phyloP scores from a whole-genome alignment of 176 grass and related monocot species.

The Poa annua region DNA sequence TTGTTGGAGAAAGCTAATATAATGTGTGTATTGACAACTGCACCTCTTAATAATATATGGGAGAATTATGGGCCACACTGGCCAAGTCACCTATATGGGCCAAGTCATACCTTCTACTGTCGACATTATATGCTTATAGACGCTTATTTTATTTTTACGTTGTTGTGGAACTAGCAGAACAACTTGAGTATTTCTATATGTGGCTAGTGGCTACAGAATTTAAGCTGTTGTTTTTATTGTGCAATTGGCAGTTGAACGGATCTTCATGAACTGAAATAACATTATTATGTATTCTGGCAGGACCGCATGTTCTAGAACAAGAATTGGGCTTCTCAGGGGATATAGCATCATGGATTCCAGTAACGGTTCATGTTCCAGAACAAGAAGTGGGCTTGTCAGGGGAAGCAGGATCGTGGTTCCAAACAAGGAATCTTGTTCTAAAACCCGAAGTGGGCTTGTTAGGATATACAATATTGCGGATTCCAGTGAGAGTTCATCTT shows the following conservation, averaged over 20 bases:
- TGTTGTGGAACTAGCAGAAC: neutral
- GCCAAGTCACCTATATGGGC: neutral
- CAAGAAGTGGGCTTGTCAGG: constrained; percentile 42
- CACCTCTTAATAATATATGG: neutral
- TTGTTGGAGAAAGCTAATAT: neutral
- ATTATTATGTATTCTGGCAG: constrained; percentile 27
- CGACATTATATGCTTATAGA: neutral
- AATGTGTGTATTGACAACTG: neutral
- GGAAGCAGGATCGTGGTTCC: neutral
- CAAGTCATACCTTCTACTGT: neutral
- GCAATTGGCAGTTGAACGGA: constrained; percentile 28
- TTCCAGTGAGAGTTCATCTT: constrained; percentile 17
- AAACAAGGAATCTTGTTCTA: constrained; percentile 7
- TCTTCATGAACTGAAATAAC: constrained; percentile 28
- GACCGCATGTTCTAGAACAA: constrained; percentile 36
- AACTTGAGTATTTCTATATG: constrained; percentile 10
- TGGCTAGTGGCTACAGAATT: constrained; percentile 5
- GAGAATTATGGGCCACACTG: neutral
- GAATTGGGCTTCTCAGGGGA: constrained; percentile 49
- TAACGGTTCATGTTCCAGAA: constrained; percentile 35
- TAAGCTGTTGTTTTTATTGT: constrained; percentile 22
- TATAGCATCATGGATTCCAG: constrained; percentile 25
- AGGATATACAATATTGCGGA: constrained; percentile 6
- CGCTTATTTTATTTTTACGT: constrained; percentile 1
- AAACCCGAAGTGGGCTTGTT: constrained; percentile 40